Conservation (phyloP, 176 grass and related monocot species). For the Oryza australiensis region DNA sequence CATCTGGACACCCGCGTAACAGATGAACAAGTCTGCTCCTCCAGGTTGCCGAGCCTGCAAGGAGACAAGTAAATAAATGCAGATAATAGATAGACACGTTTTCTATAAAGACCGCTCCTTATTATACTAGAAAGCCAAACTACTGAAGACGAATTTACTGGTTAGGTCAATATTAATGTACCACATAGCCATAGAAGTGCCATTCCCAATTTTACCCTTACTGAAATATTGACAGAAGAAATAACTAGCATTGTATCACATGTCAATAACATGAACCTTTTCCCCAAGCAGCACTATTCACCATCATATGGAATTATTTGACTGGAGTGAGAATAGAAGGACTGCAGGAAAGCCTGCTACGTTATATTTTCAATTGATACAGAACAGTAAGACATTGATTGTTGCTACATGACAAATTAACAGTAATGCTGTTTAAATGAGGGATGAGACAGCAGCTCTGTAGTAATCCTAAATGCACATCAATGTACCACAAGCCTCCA, state of each 20-base stretch:
- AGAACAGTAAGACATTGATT: not conserved
- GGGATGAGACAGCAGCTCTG: too few relatives aligned
- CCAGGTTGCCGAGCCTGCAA: slow-evolving; percentile 75
- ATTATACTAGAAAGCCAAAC: not conserved
- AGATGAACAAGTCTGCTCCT: slow-evolving; percentile 81
- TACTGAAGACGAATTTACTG: not conserved
- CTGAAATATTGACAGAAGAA: not conserved
- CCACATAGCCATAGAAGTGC: not conserved
- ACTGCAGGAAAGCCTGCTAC: not conserved
- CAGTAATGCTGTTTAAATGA: not conserved
- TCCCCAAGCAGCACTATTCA: not conserved
- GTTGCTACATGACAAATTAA: not conserved
- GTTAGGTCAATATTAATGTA: not conserved
- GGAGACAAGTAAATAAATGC: not conserved
- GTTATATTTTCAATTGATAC: too few relatives aligned
- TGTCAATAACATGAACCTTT: not conserved
- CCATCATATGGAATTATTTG: not conserved
- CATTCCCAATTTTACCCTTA: not conserved
- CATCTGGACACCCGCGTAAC: slow-evolving; percentile 85
- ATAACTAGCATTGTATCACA: not conserved
- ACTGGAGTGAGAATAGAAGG: not conserved
- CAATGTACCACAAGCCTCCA: not conserved
- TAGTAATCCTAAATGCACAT: not conserved
- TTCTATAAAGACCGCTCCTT: not conserved
- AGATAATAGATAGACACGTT: not conserved